These are phyloP conservation scores for Coemansia sp. DNA, from an alignment of 192 early-diverging fungal species.

Conservation along the genomic window DNA sequence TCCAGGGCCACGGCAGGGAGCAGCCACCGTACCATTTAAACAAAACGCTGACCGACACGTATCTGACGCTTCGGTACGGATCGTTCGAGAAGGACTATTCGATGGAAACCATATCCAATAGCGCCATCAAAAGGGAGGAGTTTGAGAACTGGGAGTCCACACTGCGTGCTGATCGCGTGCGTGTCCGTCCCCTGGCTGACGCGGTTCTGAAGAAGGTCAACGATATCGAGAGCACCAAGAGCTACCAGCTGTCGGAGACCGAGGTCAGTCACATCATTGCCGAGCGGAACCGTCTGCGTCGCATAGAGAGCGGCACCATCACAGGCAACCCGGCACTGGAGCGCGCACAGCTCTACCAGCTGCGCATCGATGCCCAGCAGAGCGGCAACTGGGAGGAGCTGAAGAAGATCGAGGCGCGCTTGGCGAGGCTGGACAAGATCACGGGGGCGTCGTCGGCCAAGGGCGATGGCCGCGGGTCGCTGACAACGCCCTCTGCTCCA, in stretches of 20 bases:
- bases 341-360: conserved; percentile 54
- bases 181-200: conserved; percentile 47
- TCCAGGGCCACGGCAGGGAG: conserved; percentile 57
- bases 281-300: conserved; percentile 56
- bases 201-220: conserved; percentile 58
- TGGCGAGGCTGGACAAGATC: conserved; percentile 37
- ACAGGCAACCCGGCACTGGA: conserved; percentile 47
- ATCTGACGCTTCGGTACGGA: conserved; percentile 68
- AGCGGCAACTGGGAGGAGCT: conserved; percentile 54
- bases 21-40: conserved; percentile 63
- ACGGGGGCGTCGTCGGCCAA: conserved; percentile 12
- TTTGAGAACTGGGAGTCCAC: conserved; percentile 59
- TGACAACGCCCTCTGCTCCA: not conserved
- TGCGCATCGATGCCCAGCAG: conserved; percentile 55
- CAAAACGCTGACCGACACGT: conserved; percentile 64
- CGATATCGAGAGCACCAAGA: conserved; percentile 59
- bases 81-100: conserved; percentile 66
- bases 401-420: conserved; percentile 40
- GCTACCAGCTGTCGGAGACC: conserved; percentile 62
- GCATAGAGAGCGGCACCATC: conserved; percentile 24
- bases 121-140: conserved; percentile 64
- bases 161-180: conserved; percentile 55
- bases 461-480: not conserved
- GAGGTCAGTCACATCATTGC: conserved; percentile 69
- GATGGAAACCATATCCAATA: conserved; percentile 80